Evolutionary conservation across 768 basidiomycete genomes (phyloP).

Genomic region (Saitozyma sp.): DNA sequence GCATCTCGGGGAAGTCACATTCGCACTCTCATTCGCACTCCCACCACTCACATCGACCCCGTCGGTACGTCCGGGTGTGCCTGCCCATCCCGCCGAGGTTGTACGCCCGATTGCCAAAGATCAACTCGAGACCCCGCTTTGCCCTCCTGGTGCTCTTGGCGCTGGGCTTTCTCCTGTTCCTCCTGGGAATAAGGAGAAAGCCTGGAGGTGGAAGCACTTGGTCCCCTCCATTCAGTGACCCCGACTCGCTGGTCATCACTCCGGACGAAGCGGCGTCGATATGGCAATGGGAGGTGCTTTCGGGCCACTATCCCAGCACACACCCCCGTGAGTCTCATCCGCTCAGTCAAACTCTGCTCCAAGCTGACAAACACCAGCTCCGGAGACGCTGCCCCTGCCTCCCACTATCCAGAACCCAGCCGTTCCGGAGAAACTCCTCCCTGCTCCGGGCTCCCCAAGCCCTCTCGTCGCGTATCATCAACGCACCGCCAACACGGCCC

Average conservation of each 20-base stretch:
- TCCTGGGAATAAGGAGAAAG: slow-evolving; percentile 41
- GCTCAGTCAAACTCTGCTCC: not conserved
- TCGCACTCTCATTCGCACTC: slow-evolving; percentile 10
- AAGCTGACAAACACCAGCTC: slow-evolving; percentile 28
- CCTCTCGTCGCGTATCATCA: slow-evolving; percentile 42
- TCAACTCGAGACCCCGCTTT: slow-evolving; percentile 26
- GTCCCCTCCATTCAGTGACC: slow-evolving; percentile 51
- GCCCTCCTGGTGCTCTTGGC: slow-evolving; percentile 22
- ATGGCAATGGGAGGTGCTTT: slow-evolving; percentile 92
- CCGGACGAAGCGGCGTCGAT: slow-evolving; percentile 76
- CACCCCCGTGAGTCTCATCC: slow-evolving; percentile 63
- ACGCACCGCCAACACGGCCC: slow-evolving; percentile 49
- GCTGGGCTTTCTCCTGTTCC: slow-evolving; percentile 26
- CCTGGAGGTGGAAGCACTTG: slow-evolving; percentile 34
- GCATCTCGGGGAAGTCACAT: slow-evolving; percentile 6
- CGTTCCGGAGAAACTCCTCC: slow-evolving; percentile 43
- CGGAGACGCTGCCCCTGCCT: slow-evolving; percentile 42
- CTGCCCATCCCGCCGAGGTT: slow-evolving; percentile 48
- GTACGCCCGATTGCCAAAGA: slow-evolving; percentile 27
- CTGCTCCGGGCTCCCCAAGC: slow-evolving; percentile 18
- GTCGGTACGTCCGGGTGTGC: slow-evolving; percentile 39
- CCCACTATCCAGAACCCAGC: slow-evolving; percentile 46
- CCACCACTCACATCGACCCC: slow-evolving; percentile 4
- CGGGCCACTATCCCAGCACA: slow-evolving; percentile 89
- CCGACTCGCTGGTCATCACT: slow-evolving; percentile 49